Evolutionary conservation across 1,139 yeast genomes (phyloP).

Genomic region (Kodamaea plutei): DNA sequence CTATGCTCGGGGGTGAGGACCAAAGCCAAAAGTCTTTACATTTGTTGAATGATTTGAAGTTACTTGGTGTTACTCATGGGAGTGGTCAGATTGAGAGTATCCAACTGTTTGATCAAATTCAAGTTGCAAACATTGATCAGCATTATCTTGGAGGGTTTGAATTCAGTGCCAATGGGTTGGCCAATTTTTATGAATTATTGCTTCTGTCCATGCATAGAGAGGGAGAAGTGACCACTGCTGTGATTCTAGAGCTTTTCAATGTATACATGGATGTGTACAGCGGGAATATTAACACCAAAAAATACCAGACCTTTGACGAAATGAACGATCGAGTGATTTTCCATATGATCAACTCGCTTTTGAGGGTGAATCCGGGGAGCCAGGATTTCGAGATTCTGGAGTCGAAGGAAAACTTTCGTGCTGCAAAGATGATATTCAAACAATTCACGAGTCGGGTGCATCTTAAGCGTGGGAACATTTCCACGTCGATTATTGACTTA

Average conservation of each 20-base stretch:
- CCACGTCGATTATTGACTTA: slow-evolving; percentile 27
- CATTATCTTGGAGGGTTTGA: slow-evolving; percentile 21
- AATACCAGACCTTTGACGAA: slow-evolving; percentile 5
- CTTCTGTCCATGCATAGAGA: slow-evolving; percentile 16
- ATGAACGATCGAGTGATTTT: slow-evolving; percentile 27
- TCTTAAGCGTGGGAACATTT: slow-evolving; percentile 13
- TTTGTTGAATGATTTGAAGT: slow-evolving; percentile 23
- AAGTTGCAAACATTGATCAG: slow-evolving; percentile 30
- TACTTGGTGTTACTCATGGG: slow-evolving; percentile 23
- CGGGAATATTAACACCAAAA: slow-evolving; percentile 1
- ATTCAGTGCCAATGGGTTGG: slow-evolving; percentile 22
- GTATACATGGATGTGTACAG: slow-evolving; percentile 15
- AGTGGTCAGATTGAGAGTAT: slow-evolving; percentile 15
- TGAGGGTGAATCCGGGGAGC: slow-evolving; percentile 20
- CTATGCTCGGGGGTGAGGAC: slow-evolving; percentile 21
- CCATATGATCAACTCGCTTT: slow-evolving; percentile 26
- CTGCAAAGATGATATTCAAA: slow-evolving; percentile 26
- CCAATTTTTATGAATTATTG: slow-evolving; percentile 25
- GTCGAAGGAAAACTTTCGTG: slow-evolving; percentile 20
- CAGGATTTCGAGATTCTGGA: slow-evolving; percentile 19
- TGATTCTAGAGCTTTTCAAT: slow-evolving; percentile 18
- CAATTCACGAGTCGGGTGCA: slow-evolving; percentile 23
- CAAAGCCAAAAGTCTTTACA: slow-evolving; percentile 11
- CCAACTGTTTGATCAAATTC: slow-evolving; percentile 12
- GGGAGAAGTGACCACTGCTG: slow-evolving; percentile 14